Evolutionary conservation across 139 green algal genomes (phyloP).

Genomic region (Micromonas commoda): DNA sequence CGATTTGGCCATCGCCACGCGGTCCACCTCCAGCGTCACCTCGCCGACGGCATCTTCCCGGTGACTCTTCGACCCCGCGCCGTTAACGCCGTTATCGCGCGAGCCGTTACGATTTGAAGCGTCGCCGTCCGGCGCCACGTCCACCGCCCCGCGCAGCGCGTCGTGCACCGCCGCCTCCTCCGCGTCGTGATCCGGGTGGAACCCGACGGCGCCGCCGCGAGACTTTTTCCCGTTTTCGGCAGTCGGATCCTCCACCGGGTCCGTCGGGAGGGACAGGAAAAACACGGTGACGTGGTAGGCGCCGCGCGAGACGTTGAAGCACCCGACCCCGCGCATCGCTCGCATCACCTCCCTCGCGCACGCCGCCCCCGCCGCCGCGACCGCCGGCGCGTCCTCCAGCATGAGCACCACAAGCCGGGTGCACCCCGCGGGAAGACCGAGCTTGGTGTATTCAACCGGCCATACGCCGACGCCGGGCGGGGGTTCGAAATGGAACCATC

Average conservation of each 20-base stretch:
- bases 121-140: no score
- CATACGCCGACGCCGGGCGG: conserved; percentile 10
- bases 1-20: background rate
- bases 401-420: background rate
- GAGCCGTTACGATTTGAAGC: no score
- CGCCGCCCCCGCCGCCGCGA: background rate
- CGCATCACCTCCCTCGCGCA: background rate
- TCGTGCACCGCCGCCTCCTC: background rate
- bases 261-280: background rate
- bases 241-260: background rate
- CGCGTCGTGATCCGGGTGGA: background rate
- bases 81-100: no score
- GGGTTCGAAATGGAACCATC: background rate
- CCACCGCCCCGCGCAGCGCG: background rate
- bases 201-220: no score
- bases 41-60: no score
- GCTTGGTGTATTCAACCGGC: background rate
- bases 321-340: background rate
- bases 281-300: background rate
- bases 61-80: no score
- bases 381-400: conserved; percentile 1
- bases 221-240: no score
- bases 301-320: background rate
- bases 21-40: background rate
- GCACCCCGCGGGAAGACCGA: background rate